Percentiles rank a stretch among this genome's conserved stretches.
phyloP scores from a whole-genome alignment of 345 rosid species.

The Hibiscus mutabilis region DNA sequence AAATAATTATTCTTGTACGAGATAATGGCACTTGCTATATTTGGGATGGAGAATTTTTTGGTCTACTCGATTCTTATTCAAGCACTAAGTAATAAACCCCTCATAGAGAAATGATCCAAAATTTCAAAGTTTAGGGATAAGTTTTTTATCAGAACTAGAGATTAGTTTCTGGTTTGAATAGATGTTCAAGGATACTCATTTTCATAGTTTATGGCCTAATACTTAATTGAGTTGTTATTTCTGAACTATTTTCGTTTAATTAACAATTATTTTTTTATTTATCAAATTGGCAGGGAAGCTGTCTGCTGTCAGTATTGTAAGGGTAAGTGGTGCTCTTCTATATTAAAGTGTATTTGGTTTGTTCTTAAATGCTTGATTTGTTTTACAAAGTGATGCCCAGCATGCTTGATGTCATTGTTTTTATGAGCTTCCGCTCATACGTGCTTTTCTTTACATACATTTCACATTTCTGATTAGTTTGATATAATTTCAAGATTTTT shows the following conservation, averaged over 20 bases:
- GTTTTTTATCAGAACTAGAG: neutral
- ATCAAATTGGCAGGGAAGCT: conserved; percentile 65
- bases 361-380: conserved; percentile 1
- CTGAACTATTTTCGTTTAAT: neutral
- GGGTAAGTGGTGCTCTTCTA: conserved; percentile 42
- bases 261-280: neutral
- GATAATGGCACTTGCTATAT: neutral
- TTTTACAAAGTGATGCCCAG: neutral
- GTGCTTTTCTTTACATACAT: neutral
- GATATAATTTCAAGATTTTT: conserved; percentile 54
- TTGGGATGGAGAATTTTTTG: neutral
- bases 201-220: neutral
- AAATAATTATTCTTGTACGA: neutral
- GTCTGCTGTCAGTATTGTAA: conserved; percentile 75
- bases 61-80: neutral
- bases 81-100: neutral
- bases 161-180: neutral
- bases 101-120: neutral
- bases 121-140: neutral
- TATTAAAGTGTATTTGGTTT: neutral
- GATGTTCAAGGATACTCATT: neutral
- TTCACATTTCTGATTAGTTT: neutral
- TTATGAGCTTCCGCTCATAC: neutral
- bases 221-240: neutral
- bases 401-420: neutral